These are phyloP conservation scores for Heterobasidion parviporum DNA, from an alignment of 1,284 basidiomycete species.

Conservation along the genomic window DNA sequence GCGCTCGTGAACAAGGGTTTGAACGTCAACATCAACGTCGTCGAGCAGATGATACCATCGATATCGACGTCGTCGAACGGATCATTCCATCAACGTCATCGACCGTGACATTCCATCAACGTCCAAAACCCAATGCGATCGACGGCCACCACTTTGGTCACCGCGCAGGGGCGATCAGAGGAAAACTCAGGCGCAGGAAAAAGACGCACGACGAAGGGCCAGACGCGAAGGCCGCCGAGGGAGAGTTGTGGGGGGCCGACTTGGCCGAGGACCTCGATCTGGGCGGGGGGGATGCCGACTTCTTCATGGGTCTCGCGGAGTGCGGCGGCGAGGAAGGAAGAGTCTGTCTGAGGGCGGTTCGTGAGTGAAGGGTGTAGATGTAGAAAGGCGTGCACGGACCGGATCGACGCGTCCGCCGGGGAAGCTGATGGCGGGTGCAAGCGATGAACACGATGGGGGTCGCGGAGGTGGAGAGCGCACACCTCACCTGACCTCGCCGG, in stretches of 20 bases:
- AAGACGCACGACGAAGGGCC: constrained; percentile 63
- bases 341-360: constrained; percentile 35
- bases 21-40: no score
- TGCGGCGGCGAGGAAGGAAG: constrained; percentile 46
- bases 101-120: no score
- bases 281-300: constrained; percentile 47
- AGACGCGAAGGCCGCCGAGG: constrained; percentile 54
- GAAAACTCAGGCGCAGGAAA: background rate
- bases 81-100: no score
- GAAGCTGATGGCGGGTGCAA: constrained; percentile 40
- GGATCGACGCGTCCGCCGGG: constrained; percentile 70
- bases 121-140: background rate
- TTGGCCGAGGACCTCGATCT: constrained; percentile 58
- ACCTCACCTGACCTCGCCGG: constrained; percentile 73
- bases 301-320: constrained; percentile 72
- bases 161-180: background rate
- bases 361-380: background rate
- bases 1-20: no score
- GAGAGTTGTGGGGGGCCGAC: constrained; percentile 57
- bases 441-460: background rate
- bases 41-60: no score
- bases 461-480: background rate
- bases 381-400: constrained; percentile 23
- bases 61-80: no score
- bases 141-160: background rate